Base-by-base conservation (phyloP, 1,284 basidiomycete species). In the Xerocomus minutiporus region DNA sequence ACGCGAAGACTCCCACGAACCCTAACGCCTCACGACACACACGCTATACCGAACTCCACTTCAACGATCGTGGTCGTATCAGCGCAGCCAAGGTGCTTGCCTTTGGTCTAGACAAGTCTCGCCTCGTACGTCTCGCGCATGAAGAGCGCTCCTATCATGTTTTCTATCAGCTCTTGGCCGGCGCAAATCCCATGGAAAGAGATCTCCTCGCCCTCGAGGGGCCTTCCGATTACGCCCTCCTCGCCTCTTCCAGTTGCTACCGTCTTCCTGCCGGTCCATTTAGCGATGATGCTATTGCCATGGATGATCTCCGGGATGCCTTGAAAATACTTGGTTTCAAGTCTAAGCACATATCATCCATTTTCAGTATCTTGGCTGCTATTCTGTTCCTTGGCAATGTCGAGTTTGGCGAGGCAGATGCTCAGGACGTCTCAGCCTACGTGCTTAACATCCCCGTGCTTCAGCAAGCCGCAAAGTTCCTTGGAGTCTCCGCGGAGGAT, bases 61-160 rank as follows among this genome's bases (percentile, higher is more conserved):
- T 97, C 77, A 87, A 80, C 66, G 78, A 83, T 36, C 79, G 81
- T 36, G 90, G 91, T 4, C 82, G 88, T 34, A 83, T 95, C 57
- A 76, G 78, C 42, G 84, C 86, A 15, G 90, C 89, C 7, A 93
- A 95, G 67, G 78, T 88, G 8, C 79, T 97, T 41, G 82, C 91
- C 4, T 97, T 85, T 62, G 91, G 83, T 4, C 81, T 97, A 40
- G 93, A 97, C 78, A 95, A 95, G 72, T 84, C 83, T 32, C 83
- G 93, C 4, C 76, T 97, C 38, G 79, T 76, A 55, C 77, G 79
- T 12, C 83, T 95, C 43, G 73, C 81, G 2, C 83, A 88, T 54
- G 92, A 93, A 66, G 93, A 97, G 69, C 86, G 95, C 17, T 87
- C 91, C 23, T 98, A 89, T 73, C 93, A 98, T 68, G 81, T 95